Percentiles rank a stretch among this genome's conserved stretches.
Evolutionary conservation across 208 protist species (phyloP).

Genomic region (Crithidia expoeki): DNA sequence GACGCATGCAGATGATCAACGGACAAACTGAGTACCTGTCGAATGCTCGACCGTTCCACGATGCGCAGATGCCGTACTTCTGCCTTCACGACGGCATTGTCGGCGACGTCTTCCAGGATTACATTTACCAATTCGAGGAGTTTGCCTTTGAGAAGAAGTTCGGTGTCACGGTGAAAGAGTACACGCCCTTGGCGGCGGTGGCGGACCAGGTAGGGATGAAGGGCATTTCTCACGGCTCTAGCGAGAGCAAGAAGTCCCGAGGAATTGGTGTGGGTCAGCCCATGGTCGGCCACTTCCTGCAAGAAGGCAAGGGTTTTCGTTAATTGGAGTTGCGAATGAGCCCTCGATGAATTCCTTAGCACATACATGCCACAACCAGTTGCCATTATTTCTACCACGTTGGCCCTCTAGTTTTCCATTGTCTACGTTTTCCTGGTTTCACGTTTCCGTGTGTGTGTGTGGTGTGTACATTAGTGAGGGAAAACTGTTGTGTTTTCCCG

Average conservation of each 20-base stretch:
- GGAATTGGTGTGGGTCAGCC: constrained; percentile 53
- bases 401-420: too few relatives aligned
- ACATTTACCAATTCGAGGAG: constrained; percentile 90
- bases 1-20: constrained; percentile 89
- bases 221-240: constrained; percentile 39
- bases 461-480: too few relatives aligned
- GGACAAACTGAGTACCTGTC: constrained; percentile 85
- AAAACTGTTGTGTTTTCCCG: too few relatives aligned
- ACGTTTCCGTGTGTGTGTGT: too few relatives aligned
- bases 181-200: constrained; percentile 66
- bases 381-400: too few relatives aligned
- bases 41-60: constrained; percentile 79
- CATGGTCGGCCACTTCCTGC: constrained; percentile 79
- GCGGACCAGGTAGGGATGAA: constrained; percentile 72
- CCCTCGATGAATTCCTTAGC: too few relatives aligned
- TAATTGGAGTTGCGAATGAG: constrained; percentile 6
- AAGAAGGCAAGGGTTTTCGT: constrained; percentile 75
- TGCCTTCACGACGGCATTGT: constrained; percentile 85
- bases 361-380: too few relatives aligned
- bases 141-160: constrained; percentile 90
- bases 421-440: too few relatives aligned
- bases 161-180: constrained; percentile 78
- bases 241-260: constrained; percentile 15
- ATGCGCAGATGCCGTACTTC: constrained; percentile 90
- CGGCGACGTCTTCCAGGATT: constrained; percentile 79